Percentiles rank a stretch among this genome's conserved stretches.
Evolutionary conservation across 2,329 filamentous ascomycete species (phyloP).

Genomic region (Zymoseptoria crescenta): DNA sequence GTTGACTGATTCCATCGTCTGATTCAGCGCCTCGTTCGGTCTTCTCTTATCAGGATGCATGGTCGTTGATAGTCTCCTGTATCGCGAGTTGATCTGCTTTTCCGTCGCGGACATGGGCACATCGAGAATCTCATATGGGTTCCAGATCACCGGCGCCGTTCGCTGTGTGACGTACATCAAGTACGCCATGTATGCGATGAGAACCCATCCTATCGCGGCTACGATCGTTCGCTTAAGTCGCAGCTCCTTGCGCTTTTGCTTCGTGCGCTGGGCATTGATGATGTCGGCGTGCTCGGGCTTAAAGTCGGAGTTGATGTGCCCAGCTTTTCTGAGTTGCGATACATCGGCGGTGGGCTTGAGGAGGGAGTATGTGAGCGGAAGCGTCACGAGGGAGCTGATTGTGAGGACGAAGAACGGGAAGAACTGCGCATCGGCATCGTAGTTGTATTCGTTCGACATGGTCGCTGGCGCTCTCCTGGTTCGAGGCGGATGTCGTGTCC

Average conservation of each 20-base stretch:
- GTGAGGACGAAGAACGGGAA: slow-evolving; percentile 99
- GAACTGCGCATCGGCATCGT: slow-evolving; percentile 97
- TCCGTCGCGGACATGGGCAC: slow-evolving; percentile 76
- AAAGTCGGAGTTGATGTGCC: slow-evolving; percentile 74
- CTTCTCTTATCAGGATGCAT: slow-evolving; percentile 89
- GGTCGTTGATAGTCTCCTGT: slow-evolving; percentile 76
- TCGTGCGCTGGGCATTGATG: slow-evolving; percentile 71
- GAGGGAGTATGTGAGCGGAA: slow-evolving; percentile 83
- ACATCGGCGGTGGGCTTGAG: slow-evolving; percentile 64
- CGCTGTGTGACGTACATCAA: slow-evolving; percentile 73
- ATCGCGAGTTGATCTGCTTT: slow-evolving; percentile 85
- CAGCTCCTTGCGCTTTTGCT: slow-evolving; percentile 83
- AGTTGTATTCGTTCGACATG: slow-evolving; percentile 94
- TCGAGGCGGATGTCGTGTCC: not conserved
- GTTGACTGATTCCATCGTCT: slow-evolving; percentile 78
- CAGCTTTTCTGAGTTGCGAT: slow-evolving; percentile 67
- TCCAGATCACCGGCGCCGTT: slow-evolving; percentile 73
- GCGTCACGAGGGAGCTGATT: slow-evolving; percentile 74
- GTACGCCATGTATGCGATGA: slow-evolving; percentile 88
- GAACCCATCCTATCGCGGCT: slow-evolving; percentile 67
- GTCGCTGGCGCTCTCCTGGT: slow-evolving; percentile 30
- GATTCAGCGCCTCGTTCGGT: slow-evolving; percentile 77
- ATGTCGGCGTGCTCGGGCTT: slow-evolving; percentile 74
- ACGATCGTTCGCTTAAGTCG: slow-evolving; percentile 76
- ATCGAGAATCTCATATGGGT: slow-evolving; percentile 90